Percentiles rank a stretch among this genome's conserved stretches.
phyloP scores from a whole-genome alignment of 2,329 filamentous ascomycete species.

The Thelonectria discophora region DNA sequence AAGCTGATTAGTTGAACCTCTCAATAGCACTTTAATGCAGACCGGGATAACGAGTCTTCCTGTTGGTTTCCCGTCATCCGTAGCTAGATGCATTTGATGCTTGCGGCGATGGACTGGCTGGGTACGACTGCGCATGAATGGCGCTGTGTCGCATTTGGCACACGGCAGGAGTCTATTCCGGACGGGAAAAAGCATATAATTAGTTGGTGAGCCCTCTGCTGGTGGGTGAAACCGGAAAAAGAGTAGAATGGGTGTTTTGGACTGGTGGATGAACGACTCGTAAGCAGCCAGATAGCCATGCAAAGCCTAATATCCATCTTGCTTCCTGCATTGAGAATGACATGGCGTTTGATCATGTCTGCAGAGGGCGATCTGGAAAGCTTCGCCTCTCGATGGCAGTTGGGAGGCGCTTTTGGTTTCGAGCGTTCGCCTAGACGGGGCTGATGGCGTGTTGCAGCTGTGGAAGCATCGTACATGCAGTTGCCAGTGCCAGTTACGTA shows the following conservation, averaged over 20 bases:
- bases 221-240: constrained; percentile 16
- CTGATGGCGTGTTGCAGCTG: constrained; percentile 9
- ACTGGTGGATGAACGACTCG: background rate
- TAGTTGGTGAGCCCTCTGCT: background rate
- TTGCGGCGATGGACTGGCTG: background rate
- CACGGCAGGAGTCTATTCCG: constrained; percentile 23
- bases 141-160: constrained; percentile 17
- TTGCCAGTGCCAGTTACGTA: background rate
- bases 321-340: background rate
- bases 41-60: background rate
- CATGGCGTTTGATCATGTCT: constrained; percentile 3
- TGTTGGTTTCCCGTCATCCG: background rate
- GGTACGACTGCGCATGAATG: constrained; percentile 16
- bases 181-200: constrained; percentile 1
- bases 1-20: background rate
- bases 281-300: background rate
- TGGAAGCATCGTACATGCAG: background rate
- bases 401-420: constrained; percentile 15
- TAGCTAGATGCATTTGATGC: background rate
- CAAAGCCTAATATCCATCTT: constrained; percentile 1
- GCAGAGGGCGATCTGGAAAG: no score
- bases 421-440: constrained; percentile 10
- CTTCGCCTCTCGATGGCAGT: background rate
- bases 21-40: background rate
- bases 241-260: background rate